Base-by-base conservation (phyloP, 108 stramenopile genomes). In the Epithemia pelagica region DNA sequence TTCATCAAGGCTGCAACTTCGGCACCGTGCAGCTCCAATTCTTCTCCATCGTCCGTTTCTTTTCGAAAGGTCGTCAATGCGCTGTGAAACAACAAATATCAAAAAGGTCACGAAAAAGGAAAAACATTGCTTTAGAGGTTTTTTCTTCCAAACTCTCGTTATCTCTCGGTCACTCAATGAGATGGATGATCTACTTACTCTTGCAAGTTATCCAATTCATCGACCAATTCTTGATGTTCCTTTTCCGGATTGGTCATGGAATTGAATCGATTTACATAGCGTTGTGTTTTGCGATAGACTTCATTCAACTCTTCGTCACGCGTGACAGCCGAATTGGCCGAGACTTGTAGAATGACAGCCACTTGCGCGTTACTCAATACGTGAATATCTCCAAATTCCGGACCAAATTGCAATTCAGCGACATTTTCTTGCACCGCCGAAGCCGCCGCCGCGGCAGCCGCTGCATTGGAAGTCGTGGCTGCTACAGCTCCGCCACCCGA, bases 1-100 rank as follows among this genome's bases (percentile, higher is more conserved):
- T 93, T 93, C 92, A 93, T 93, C 33, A 93, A 71, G 0, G 92
- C 89, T 1, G 92, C 87, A 24, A 93, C 92, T 78, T 93, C 92
- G 67, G 84, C 88, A 29, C 77, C 73, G 71, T 93, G 92, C 33
- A 93, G 62, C 61, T 90, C 89, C 65, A 87, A 74, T 62, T 89
- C 91, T 70, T 86, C 82, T 1, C 86, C 89, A 61, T 90, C 89
- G 56, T 93, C 92, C 2, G 87, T 90, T 63, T 93, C 92, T 79
- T 90, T 93, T 28, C 92, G 83, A 68, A 93, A 93, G 5, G 92
- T 85, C 25, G 83, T 79, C 27, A 93, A 66, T 7, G 87, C 92
- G 56, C 87, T 88, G 64, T 30, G 37, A 10, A 59, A 1, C 52
- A 55, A 27, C 21, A 28, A 28, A 54, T 26, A 25, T 46, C 37